Conservation (phyloP, 352 stramenopile species). For the Saprolegnia diclina region DNA sequence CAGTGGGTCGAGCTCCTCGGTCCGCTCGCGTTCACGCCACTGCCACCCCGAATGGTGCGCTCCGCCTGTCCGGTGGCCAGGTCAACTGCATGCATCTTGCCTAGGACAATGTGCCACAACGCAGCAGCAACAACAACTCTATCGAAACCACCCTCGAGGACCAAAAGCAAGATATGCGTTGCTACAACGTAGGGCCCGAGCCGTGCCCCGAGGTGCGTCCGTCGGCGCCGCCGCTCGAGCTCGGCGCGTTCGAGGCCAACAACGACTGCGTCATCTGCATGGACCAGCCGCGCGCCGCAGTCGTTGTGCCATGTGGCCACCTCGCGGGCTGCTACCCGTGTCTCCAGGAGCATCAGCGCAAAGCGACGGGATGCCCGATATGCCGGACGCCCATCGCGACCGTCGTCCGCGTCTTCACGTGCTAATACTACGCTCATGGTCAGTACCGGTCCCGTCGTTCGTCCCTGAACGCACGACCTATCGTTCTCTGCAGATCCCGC, state of each 20-base stretch:
- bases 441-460: too few species aligned
- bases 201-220: background rate
- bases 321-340: constrained; percentile 42
- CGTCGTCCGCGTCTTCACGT: constrained; percentile 52
- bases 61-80: too few species aligned
- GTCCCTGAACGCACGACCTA: too few species aligned
- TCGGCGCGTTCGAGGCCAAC: background rate
- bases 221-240: constrained; percentile 1
- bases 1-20: constrained; percentile 19
- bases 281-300: constrained; percentile 38
- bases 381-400: constrained; percentile 39
- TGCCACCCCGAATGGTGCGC: too few species aligned
- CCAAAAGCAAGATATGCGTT: too few species aligned
- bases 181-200: background rate
- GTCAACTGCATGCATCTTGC: too few species aligned
- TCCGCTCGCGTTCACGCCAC: constrained; percentile 5
- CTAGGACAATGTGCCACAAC: too few species aligned
- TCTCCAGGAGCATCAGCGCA: constrained; percentile 36
- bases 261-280: constrained; percentile 44
- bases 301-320: constrained; percentile 53
- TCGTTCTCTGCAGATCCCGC: too few species aligned
- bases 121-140: too few species aligned
- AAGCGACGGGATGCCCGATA: constrained; percentile 38
- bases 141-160: too few species aligned
- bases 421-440: constrained; percentile 4